Base-by-base conservation (phyloP, 305 asterid genomes). In the Nicotiana rustica region DNA sequence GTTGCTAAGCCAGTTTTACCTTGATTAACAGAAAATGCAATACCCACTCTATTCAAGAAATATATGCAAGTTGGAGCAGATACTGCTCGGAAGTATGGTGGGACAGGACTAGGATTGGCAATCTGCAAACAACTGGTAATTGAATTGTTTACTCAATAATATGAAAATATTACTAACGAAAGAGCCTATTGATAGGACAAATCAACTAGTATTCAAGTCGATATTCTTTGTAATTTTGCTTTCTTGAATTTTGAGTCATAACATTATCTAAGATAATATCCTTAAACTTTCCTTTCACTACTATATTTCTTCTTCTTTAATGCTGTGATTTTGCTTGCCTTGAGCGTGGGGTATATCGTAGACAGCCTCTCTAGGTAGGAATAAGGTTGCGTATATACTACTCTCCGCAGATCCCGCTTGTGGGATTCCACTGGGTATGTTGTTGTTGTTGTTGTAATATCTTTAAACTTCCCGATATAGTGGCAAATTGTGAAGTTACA, bases 21-120 rank as follows among this genome's bases (percentile, higher is more conserved):
- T 79, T 82, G 41, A 21, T 75, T 80, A 49, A 86, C 93, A 95
- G 99, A 95, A 59, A 89, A 87, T 78, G 97, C 98, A 81, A 89
- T 91, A 65, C 92, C 96, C 3, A 90, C 92, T 75, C 85, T 95
- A 19, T 95, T 95, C 85, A 95, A 93, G 94, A 95, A 91, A 85
- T 95, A 92, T 91, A 95, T 95, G 98, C 98, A 95, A 95, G 98
- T 84, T 82, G 96, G 96, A 56, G 91, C 97, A 19, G 98, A 95
- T 82, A 95, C 98, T 70, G 98, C 97, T 78, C 89, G 98, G 31
- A 95, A 95, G 88, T 95, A 95, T 81, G 98, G 98, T n/a, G 98
- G 98, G 79, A 95, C 98, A 2, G 98, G 98, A 83, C 88, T 95
- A 80, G 98, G 98, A 87, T 92, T 95, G 6, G 98, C 98, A 55